phyloP scores from a whole-genome alignment of 2,329 filamentous ascomycete genomes.

The Exophiala viscosa region DNA sequence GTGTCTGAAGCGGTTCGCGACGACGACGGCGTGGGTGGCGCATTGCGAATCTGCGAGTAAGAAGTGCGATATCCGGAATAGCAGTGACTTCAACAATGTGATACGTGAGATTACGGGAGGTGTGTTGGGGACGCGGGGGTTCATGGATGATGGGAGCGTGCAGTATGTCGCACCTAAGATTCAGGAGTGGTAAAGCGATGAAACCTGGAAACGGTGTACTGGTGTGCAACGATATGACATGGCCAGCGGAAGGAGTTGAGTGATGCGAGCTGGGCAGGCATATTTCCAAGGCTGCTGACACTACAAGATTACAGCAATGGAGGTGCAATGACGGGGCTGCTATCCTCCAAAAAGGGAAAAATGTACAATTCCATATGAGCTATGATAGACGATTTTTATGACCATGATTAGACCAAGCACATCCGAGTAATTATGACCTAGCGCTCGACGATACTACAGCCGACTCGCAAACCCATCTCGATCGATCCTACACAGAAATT shows the following conservation, averaged over 20 bases:
- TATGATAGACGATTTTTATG: too few relatives aligned
- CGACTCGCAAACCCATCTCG: conserved; percentile 30
- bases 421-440: too few relatives aligned
- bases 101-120: conserved; percentile 40
- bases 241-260: too few relatives aligned
- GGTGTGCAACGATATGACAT: too few relatives aligned
- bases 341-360: not conserved
- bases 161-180: conserved; percentile 31
- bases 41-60: conserved; percentile 39
- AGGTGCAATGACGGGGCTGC: too few relatives aligned
- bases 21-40: conserved; percentile 36
- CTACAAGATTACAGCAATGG: not conserved
- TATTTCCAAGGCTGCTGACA: too few relatives aligned
- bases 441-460: too few relatives aligned
- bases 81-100: conserved; percentile 32
- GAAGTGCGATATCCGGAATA: conserved; percentile 35
- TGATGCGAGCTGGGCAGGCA: too few relatives aligned
- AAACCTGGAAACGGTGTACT: not conserved
- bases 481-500: conserved; percentile 41
- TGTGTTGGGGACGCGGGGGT: conserved; percentile 34
- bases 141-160: conserved; percentile 34
- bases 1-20: conserved; percentile 39
- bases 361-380: not conserved
- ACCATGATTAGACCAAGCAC: too few relatives aligned
- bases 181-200: conserved; percentile 16